A percentile compares a stretch with the other conserved stretches of the same genome.
Evolutionary conservation across 2,329 filamentous ascomycete species (phyloP).

Genomic region (Botrytis elliptica): DNA sequence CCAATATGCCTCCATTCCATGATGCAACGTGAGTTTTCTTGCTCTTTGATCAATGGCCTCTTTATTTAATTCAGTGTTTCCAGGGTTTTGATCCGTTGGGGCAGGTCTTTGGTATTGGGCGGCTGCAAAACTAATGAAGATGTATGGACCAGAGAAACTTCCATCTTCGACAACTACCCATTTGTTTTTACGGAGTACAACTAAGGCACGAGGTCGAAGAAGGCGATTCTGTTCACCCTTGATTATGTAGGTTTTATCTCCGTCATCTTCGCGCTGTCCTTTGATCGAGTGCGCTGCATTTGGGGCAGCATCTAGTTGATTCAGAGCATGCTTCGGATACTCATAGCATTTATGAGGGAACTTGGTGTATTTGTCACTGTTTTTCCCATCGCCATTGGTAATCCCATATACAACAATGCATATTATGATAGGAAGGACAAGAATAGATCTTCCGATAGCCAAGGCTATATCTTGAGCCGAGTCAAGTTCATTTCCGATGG

Average conservation of each 20-base stretch:
- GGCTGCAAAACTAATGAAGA: conserved; percentile 22
- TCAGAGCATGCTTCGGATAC: conserved; percentile 22
- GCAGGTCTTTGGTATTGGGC: conserved; percentile 18
- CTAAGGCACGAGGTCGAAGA: conserved; percentile 19
- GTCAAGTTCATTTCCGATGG: conserved; percentile 13
- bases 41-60: conserved; percentile 18
- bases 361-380: not conserved
- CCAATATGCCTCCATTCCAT: conserved; percentile 22
- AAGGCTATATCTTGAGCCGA: conserved; percentile 4
- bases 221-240: conserved; percentile 19
- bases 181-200: conserved; percentile 10
- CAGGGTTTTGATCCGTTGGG: not conserved
- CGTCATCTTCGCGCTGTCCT: conserved; percentile 9
- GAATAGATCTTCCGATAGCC: conserved; percentile 16
- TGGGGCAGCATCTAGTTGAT: conserved; percentile 20
- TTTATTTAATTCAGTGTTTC: not conserved
- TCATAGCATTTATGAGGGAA: conserved; percentile 22
- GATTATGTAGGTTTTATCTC: conserved; percentile 10
- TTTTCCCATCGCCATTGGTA: not conserved
- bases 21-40: conserved; percentile 6
- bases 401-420: conserved; percentile 17
- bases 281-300: conserved; percentile 1
- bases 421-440: conserved; percentile 17
- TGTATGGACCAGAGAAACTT: conserved; percentile 21
- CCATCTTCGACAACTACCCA: conserved; percentile 20